phyloP scores from a whole-genome alignment of 768 basidiomycete genomes.

The Suillus ampliporus region DNA sequence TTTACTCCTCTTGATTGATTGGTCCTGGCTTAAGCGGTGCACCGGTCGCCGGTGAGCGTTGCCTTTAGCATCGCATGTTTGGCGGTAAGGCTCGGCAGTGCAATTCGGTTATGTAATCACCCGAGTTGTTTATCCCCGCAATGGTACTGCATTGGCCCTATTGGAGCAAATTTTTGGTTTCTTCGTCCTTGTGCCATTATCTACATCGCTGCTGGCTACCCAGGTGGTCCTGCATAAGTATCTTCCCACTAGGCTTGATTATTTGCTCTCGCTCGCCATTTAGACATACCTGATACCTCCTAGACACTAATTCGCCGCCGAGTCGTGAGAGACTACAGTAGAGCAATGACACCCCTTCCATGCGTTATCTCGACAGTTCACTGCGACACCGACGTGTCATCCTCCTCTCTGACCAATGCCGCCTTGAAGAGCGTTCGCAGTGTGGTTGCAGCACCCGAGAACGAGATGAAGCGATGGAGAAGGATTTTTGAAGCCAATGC shows the following conservation, averaged over 20 bases:
- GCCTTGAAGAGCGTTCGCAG: slow-evolving; percentile 71
- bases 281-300: slow-evolving; percentile 43
- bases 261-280: slow-evolving; percentile 26
- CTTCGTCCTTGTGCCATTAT: slow-evolving; percentile 11
- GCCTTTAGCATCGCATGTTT: slow-evolving; percentile 6
- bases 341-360: slow-evolving; percentile 45
- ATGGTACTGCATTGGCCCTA: slow-evolving; percentile 10
- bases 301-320: slow-evolving; percentile 36
- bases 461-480: slow-evolving; percentile 87
- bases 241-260: slow-evolving; percentile 20
- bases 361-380: slow-evolving; percentile 55
- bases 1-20: slow-evolving; percentile 8
- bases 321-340: slow-evolving; percentile 20
- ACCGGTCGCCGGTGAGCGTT: too few relatives aligned
- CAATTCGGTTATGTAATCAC: slow-evolving; percentile 34
- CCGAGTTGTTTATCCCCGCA: slow-evolving; percentile 41
- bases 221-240: slow-evolving; percentile 25
- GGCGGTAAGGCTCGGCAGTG: slow-evolving; percentile 40
- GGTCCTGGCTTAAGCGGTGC: background rate
- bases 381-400: slow-evolving; percentile 50
- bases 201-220: slow-evolving; percentile 15
- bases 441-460: slow-evolving; percentile 75
- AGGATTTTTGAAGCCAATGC: slow-evolving; percentile 87
- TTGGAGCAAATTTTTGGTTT: slow-evolving; percentile 13
- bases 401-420: slow-evolving; percentile 53